phyloP scores from a whole-genome alignment of 2,329 filamentous ascomycete genomes.

The Stenocarpella maydis region DNA sequence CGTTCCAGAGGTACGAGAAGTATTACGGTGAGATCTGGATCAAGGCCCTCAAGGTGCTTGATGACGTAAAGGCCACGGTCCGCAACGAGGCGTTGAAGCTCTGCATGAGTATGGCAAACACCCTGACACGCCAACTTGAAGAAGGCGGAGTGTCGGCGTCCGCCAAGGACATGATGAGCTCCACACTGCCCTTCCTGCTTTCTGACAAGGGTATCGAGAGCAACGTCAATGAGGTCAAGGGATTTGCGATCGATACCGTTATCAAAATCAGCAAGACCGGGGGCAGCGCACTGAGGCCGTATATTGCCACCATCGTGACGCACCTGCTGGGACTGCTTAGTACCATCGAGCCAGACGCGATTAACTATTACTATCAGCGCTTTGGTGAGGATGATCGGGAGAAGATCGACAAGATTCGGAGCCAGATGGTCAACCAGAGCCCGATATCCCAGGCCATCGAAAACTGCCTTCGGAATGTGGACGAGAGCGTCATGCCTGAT shows the following conservation, averaged over 20 bases:
- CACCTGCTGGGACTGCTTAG: constrained; percentile 84
- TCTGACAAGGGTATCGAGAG: constrained; percentile 91
- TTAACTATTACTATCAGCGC: constrained; percentile 94
- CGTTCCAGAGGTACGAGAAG: constrained; percentile 79
- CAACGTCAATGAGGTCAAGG: constrained; percentile 84
- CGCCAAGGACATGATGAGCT: constrained; percentile 80
- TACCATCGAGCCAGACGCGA: constrained; percentile 84
- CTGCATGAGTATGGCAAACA: constrained; percentile 84
- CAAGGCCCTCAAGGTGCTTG: constrained; percentile 86
- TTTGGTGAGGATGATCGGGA: constrained; percentile 87
- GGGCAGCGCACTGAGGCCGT: constrained; percentile 79
- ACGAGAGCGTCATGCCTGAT: constrained; percentile 78
- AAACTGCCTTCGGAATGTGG: constrained; percentile 83
- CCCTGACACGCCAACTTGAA: constrained; percentile 85
- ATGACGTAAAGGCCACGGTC: constrained; percentile 95
- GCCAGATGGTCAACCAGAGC: constrained; percentile 82
- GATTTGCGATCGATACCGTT: constrained; percentile 83
- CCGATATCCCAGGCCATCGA: constrained; percentile 94
- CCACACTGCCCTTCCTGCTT: constrained; percentile 89
- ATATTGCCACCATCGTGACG: constrained; percentile 82
- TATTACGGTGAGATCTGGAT: constrained; percentile 88
- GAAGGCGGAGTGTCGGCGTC: constrained; percentile 75
- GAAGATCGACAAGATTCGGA: constrained; percentile 86
- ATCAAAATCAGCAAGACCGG: constrained; percentile 91
- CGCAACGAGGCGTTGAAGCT: constrained; percentile 81